phyloP scores from a whole-genome alignment of 768 basidiomycete genomes.

The Tulasnella sp. region DNA sequence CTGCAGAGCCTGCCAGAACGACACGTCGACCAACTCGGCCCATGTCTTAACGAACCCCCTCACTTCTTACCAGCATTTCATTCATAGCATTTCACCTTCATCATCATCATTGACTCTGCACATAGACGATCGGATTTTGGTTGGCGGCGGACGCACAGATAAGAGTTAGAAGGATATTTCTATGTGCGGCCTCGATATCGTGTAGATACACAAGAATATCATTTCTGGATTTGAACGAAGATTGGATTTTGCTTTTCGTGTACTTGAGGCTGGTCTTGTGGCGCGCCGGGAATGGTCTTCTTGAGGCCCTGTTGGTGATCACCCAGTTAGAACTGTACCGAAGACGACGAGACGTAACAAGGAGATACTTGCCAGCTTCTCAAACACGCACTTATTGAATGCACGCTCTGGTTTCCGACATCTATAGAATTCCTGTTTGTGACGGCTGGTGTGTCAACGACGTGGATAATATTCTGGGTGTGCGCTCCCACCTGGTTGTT shows the following conservation, averaged over 20 bases:
- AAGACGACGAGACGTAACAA: not conserved
- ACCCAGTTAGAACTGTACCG: not conserved
- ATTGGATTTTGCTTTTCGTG: conserved; percentile 83
- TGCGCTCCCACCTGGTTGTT: conserved; percentile 86
- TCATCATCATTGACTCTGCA: no score
- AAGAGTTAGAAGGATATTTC: not conserved
- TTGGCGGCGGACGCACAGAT: not conserved
- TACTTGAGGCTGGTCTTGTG: conserved; percentile 67
- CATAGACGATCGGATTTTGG: not conserved
- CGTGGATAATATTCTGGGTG: not conserved
- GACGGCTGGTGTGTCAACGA: no score
- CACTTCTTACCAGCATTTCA: no score
- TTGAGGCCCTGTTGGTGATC: conserved; percentile 52
- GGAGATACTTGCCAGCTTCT: conserved; percentile 65
- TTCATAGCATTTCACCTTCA: no score
- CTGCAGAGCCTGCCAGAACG: no score
- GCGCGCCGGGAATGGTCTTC: conserved; percentile 84
- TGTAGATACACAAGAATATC: conserved; percentile 15
- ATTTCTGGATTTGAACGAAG: conserved; percentile 78
- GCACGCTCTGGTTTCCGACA: conserved; percentile 82
- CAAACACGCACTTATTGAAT: conserved; percentile 90
- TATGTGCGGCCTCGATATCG: not conserved
- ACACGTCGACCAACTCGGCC: no score
- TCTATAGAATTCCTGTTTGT: conserved; percentile 59
- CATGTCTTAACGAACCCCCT: no score